These are phyloP conservation scores for Apophysomyces sp. DNA, from an alignment of 371 early-diverging fungal species.

Conservation along the genomic window DNA sequence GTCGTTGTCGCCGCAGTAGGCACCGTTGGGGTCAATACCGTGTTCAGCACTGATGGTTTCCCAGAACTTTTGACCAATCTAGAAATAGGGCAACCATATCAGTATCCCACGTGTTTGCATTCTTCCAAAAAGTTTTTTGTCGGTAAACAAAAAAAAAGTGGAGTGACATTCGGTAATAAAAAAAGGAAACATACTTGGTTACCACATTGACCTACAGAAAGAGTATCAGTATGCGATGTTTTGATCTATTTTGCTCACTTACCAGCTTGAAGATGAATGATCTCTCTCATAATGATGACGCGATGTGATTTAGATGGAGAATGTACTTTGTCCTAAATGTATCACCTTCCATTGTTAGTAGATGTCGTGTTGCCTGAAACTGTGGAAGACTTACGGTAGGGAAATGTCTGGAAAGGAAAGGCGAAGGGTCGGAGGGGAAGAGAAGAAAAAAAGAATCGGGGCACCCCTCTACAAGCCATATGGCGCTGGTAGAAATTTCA, in stretches of 20 bases:
- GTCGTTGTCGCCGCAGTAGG: constrained; percentile 77
- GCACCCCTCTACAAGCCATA: no score
- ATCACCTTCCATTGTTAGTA: neutral
- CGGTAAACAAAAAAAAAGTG: neutral
- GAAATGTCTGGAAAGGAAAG: neutral
- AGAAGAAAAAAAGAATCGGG: neutral
- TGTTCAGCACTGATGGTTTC: constrained; percentile 91
- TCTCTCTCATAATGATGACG: constrained; percentile 88
- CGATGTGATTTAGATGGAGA: neutral
- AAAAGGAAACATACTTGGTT: constrained; percentile 58
- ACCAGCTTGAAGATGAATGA: constrained; percentile 97
- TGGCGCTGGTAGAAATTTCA: no score
- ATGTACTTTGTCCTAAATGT: neutral
- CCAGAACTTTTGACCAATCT: constrained; percentile 89
- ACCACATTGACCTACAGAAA: constrained; percentile 76
- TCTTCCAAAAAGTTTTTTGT: neutral
- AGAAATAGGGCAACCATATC: constrained; percentile 4
- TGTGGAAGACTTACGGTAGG: neutral
- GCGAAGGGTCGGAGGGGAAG: constrained; percentile 1
- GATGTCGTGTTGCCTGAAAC: neutral
- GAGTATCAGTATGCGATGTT: neutral
- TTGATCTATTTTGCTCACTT: neutral
- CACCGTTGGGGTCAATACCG: constrained; percentile 76
- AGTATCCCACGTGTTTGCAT: neutral
- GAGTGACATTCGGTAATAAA: neutral